Percentiles rank a stretch among this genome's conserved stretches.
These are phyloP conservation scores for Phascolomyces articulosus DNA, from an alignment of 371 early-diverging fungal species.

Conservation along the genomic window DNA sequence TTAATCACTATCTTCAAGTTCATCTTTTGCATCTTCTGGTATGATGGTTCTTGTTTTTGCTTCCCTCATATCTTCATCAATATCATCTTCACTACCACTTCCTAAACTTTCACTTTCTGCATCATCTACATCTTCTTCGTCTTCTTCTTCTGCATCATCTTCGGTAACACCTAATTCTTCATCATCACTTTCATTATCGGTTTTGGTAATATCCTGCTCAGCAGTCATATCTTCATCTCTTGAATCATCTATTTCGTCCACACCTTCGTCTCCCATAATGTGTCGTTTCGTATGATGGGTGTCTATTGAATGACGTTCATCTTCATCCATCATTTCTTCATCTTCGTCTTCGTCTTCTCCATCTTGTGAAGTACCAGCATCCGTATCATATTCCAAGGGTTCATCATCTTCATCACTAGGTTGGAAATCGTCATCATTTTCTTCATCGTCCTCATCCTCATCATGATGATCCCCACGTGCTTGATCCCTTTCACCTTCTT, in stretches of 20 bases:
- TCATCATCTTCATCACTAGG: conserved; percentile 44
- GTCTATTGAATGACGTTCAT: not conserved
- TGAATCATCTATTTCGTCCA: not conserved
- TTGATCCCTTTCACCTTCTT: conserved; percentile 2
- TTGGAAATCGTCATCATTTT: conserved; percentile 32
- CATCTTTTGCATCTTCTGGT: conserved; percentile 17
- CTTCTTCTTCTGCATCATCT: conserved; percentile 13
- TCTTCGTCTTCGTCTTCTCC: conserved; percentile 20
- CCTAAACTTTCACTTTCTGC: conserved; percentile 11
- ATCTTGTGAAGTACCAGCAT: conserved; percentile 25
- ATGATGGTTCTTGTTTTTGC: not conserved
- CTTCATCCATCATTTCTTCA: conserved; percentile 15
- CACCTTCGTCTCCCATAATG: not conserved
- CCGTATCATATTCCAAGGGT: conserved; percentile 47
- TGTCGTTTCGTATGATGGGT: not conserved
- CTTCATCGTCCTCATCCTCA: conserved; percentile 32
- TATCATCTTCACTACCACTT: conserved; percentile 9
- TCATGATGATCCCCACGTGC: conserved; percentile 1
- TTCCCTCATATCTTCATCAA: conserved; percentile 13
- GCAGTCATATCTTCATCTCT: not conserved
- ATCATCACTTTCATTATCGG: conserved; percentile 12
- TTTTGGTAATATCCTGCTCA: conserved; percentile 12
- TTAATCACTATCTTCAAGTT: conserved; percentile 20
- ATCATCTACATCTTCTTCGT: conserved; percentile 13
- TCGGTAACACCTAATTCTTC: conserved; percentile 9